Evolutionary conservation across 441 rosid species (phyloP).

Genomic region (Euphorbia schlechtendalii): DNA sequence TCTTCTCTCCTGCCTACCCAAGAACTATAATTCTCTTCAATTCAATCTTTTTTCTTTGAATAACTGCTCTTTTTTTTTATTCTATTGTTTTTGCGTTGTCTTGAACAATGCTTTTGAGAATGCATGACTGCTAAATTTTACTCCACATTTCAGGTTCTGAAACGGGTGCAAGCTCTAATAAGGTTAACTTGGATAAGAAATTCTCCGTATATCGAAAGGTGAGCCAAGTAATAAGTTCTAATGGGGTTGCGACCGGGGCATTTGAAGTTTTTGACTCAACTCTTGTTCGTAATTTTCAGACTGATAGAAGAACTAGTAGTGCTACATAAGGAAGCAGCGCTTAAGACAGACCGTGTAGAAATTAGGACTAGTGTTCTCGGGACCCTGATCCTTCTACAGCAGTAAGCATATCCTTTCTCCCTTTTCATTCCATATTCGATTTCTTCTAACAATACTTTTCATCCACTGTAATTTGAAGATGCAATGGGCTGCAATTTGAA

Average conservation of each 20-base stretch:
- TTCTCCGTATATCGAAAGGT: constrained; percentile 62
- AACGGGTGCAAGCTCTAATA: constrained; percentile 42
- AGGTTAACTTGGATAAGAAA: constrained; percentile 81
- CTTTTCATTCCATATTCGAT: background rate
- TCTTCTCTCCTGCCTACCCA: too few species aligned
- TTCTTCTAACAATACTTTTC: too few species aligned
- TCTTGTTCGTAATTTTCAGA: constrained; percentile 33
- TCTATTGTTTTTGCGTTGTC: background rate
- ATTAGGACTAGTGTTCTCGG: constrained; percentile 48
- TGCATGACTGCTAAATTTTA: background rate
- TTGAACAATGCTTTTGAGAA: constrained; percentile 1
- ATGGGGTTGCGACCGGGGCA: background rate
- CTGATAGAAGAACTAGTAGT: constrained; percentile 69
- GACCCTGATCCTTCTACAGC: constrained; percentile 50
- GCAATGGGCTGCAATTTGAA: constrained; percentile 56
- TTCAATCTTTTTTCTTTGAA: too few species aligned
- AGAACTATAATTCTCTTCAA: too few species aligned
- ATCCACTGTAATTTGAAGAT: constrained; percentile 27
- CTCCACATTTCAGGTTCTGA: constrained; percentile 58
- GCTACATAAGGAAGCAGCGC: constrained; percentile 61
- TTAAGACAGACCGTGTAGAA: constrained; percentile 52
- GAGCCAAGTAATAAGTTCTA: constrained; percentile 10
- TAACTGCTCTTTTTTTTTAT: background rate
- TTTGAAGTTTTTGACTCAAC: constrained; percentile 1
- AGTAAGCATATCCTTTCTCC: constrained; percentile 34